Percentiles rank a stretch among this genome's conserved stretches.
Conservation (phyloP, 78 protist species). For the Chrysochromulina tobinii region DNA sequence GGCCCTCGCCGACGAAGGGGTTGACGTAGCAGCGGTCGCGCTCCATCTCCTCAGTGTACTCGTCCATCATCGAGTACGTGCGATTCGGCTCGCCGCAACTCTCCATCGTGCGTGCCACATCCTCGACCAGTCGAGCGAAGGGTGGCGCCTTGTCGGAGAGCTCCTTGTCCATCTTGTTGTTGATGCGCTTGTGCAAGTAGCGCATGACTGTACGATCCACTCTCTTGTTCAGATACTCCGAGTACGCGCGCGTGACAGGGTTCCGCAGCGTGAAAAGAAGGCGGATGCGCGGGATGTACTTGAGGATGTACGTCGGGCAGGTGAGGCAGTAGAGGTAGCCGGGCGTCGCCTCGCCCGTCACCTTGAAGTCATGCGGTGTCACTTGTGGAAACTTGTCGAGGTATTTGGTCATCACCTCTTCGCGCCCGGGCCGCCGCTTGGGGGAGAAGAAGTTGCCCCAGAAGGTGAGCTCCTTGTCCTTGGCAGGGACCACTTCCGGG, state of each 20-base stretch:
- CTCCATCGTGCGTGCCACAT: background rate
- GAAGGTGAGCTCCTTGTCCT: background rate
- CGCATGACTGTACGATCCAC: background rate
- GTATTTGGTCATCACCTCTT: background rate
- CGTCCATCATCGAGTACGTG: slow-evolving; percentile 19
- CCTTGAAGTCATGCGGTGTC: background rate
- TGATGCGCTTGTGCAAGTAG: background rate
- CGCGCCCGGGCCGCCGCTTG: slow-evolving; percentile 2
- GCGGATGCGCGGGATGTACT: background rate
- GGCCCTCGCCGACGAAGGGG: background rate
- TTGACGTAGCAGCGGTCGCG: background rate
- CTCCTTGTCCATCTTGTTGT: slow-evolving; percentile 29
- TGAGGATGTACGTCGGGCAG: background rate
- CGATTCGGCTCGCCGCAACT: background rate
- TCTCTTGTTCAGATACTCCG: background rate
- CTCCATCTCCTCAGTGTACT: background rate
- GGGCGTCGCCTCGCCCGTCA: slow-evolving; percentile 29
- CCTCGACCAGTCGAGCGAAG: background rate
- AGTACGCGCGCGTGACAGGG: slow-evolving; percentile 10
- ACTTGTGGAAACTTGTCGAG: background rate
- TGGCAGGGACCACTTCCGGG: background rate
- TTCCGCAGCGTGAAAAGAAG: background rate
- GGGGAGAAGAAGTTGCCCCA: slow-evolving; percentile 7
- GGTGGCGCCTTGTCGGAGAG: background rate
- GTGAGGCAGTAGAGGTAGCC: background rate